Percentiles rank a stretch among this genome's conserved stretches.
Evolutionary conservation across 164 flowering plant genomes (phyloP).

Genomic region (Cinnamomum micranthum): DNA sequence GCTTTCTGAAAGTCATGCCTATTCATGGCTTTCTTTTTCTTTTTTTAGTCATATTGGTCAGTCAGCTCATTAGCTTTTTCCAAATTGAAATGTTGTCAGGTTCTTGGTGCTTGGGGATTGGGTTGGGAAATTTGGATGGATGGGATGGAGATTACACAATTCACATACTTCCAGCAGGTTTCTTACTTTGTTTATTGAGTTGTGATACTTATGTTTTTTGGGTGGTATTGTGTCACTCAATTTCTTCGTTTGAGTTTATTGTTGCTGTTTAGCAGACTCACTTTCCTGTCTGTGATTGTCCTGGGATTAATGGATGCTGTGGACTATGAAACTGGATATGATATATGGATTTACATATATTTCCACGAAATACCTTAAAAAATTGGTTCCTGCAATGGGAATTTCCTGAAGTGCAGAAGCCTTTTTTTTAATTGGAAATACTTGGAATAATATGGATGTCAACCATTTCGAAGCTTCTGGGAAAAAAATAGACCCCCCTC

Average conservation of each 20-base stretch:
- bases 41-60: not conserved
- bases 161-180: conserved; percentile 99
- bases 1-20: not conserved
- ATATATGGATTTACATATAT: no score
- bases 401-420: no score
- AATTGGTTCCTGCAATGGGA: no score
- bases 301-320: not conserved
- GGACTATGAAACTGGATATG: no score
- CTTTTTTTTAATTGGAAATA: no score
- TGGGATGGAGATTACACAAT: conserved; percentile 99
- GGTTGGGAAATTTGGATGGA: conserved; percentile 99
- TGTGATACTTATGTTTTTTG: not conserved
- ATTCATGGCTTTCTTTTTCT: not conserved
- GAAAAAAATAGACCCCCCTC: no score
- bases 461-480: no score
- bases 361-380: no score
- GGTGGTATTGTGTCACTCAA: not conserved
- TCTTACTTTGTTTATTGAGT: not conserved
- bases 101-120: conserved; percentile 99
- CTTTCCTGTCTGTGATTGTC: not conserved
- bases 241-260: conserved; percentile 3
- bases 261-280: not conserved
- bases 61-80: not conserved
- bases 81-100: conserved; percentile 38
- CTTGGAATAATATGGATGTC: no score